Conservation (phyloP, 164 flowering plant species). For the Tinospora cordifolia region DNA sequence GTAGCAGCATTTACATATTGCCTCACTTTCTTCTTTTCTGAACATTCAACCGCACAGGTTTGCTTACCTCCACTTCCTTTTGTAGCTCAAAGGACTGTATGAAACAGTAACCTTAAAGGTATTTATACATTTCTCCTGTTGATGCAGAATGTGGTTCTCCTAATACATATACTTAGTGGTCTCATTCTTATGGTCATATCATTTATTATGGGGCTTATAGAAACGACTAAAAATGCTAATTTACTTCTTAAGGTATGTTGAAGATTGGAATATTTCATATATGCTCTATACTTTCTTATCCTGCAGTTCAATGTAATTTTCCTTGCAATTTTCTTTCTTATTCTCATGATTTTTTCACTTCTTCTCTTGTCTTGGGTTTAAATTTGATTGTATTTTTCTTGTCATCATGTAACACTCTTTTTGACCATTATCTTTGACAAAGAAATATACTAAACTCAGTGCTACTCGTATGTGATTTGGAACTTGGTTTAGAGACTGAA, state of each 20-base stretch:
- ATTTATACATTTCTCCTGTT: constrained; percentile 1
- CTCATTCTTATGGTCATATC: constrained; percentile 93
- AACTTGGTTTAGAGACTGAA: no score
- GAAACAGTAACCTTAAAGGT: neutral
- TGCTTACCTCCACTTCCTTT: constrained; percentile 6
- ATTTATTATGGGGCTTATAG: constrained; percentile 84
- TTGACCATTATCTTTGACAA: no score
- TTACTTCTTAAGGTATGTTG: constrained; percentile 67
- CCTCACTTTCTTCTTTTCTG: constrained; percentile 85
- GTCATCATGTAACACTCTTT: no score
- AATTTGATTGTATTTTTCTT: no score
- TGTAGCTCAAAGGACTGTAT: neutral
- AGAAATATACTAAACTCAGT: no score
- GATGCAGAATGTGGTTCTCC: constrained; percentile 85
- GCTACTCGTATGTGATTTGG: no score
- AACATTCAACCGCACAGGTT: constrained; percentile 93
- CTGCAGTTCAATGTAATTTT: neutral
- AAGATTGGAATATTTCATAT: no score
- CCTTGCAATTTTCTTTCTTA: neutral
- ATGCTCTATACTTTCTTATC: neutral
- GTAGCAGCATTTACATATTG: constrained; percentile 94
- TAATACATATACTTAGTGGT: constrained; percentile 80
- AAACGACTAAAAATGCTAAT: constrained; percentile 56
- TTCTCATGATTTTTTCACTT: neutral
- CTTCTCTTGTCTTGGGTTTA: no score